Evolutionary conservation across 352 stramenopile genomes (phyloP).

Genomic region (Phytophthora hibernalis): DNA sequence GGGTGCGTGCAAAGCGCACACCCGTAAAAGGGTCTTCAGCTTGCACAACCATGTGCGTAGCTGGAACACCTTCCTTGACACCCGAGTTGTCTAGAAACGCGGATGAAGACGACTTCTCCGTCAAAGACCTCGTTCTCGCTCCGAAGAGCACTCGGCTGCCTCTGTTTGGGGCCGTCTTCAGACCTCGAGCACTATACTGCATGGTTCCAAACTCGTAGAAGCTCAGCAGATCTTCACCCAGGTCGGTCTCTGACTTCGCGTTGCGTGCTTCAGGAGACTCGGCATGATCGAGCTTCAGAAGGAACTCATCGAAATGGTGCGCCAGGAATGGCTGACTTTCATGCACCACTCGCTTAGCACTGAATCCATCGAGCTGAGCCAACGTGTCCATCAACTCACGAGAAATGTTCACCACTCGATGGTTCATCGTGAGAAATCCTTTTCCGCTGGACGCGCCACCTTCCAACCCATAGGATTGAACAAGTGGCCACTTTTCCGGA

Average conservation of each 20-base stretch:
- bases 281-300: slow-evolving; percentile 74
- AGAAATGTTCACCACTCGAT: slow-evolving; percentile 67
- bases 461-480: slow-evolving; percentile 77
- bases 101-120: slow-evolving; percentile 41
- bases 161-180: slow-evolving; percentile 36
- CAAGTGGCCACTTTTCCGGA: slow-evolving; percentile 76
- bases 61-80: slow-evolving; percentile 23
- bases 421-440: slow-evolving; percentile 85
- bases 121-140: slow-evolving; percentile 43
- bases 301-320: slow-evolving; percentile 71
- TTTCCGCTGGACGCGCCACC: slow-evolving; percentile 34
- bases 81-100: slow-evolving; percentile 49
- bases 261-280: slow-evolving; percentile 51
- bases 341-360: slow-evolving; percentile 51
- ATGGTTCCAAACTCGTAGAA: slow-evolving; percentile 87
- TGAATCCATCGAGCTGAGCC: slow-evolving; percentile 61
- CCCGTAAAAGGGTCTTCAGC: slow-evolving; percentile 79
- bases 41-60: slow-evolving; percentile 73
- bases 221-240: slow-evolving; percentile 73
- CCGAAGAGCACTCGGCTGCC: slow-evolving; percentile 74
- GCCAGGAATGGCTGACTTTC: slow-evolving; percentile 63
- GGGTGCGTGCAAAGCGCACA: slow-evolving; percentile 66
- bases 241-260: slow-evolving; percentile 56
- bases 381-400: slow-evolving; percentile 45
- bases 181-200: slow-evolving; percentile 54